Conservation (phyloP, 345 rosid genomes). For the Dipteronia sinensis region DNA sequence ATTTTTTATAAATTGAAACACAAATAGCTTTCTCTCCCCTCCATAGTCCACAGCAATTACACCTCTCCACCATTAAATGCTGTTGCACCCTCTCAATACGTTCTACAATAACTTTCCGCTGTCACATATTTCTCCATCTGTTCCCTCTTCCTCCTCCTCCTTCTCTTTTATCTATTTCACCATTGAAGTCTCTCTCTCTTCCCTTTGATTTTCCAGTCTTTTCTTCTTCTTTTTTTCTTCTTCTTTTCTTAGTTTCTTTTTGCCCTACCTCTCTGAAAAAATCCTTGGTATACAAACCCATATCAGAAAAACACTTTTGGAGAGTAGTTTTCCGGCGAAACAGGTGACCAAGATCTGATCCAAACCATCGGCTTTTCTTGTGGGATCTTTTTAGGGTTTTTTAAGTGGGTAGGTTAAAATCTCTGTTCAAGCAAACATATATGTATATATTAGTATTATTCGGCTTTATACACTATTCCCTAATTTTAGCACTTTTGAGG, state of each 20-base stretch:
- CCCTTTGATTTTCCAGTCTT: neutral
- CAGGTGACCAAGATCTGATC: conserved; percentile 28
- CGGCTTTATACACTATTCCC: neutral
- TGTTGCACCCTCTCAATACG: conserved; percentile 67
- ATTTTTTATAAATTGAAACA: neutral
- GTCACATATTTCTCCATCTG: conserved; percentile 37
- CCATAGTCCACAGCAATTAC: conserved; percentile 32
- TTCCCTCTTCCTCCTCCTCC: conserved; percentile 18
- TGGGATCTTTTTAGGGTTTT: conserved; percentile 14
- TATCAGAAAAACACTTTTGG: conserved; percentile 15
- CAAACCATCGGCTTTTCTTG: neutral
- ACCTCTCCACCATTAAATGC: conserved; percentile 71
- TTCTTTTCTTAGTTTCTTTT: neutral
- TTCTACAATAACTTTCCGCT: conserved; percentile 69
- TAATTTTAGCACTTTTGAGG: neutral
- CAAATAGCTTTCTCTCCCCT: conserved; percentile 21
- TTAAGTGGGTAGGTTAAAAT: conserved; percentile 8
- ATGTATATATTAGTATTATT: neutral
- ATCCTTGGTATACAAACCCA: conserved; percentile 21
- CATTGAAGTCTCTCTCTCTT: conserved; percentile 5
- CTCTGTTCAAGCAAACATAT: neutral
- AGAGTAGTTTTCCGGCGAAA: conserved; percentile 9
- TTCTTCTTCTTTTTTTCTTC: neutral
- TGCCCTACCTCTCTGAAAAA: conserved; percentile 2
- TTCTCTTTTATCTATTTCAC: neutral